These are phyloP conservation scores for Pichia phayaonensis DNA, from an alignment of 805 yeast species.

Conservation along the genomic window DNA sequence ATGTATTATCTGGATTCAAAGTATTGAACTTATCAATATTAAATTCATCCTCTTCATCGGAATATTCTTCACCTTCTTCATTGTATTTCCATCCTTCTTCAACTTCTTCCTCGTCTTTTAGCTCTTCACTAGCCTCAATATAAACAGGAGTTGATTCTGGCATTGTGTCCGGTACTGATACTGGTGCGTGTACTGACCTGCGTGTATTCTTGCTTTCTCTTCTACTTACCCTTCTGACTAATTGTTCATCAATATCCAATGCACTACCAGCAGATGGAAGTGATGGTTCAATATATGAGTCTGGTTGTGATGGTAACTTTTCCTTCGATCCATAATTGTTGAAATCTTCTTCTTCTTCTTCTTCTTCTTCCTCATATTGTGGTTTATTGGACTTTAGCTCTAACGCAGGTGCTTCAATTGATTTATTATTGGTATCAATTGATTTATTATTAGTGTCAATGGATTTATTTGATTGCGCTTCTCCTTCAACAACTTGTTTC, in stretches of 20 bases:
- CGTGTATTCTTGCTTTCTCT: slow-evolving; percentile 4
- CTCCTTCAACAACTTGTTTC: not conserved
- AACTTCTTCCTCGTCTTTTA: slow-evolving; percentile 34
- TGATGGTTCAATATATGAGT: not conserved
- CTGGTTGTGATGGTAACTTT: too few species aligned
- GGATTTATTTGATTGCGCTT: not conserved
- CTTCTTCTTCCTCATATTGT: not conserved
- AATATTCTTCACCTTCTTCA: slow-evolving; percentile 11
- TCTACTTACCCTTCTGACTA: slow-evolving; percentile 9
- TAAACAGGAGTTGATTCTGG: not conserved
- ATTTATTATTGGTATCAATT: not conserved
- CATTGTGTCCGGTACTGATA: not conserved
- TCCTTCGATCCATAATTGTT: slow-evolving; percentile 1
- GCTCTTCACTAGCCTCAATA: not conserved
- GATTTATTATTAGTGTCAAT: not conserved
- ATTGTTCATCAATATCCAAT: slow-evolving; percentile 11
- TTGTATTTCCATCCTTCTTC: slow-evolving; percentile 41
- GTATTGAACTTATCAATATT: slow-evolving; percentile 72
- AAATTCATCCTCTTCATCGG: slow-evolving; percentile 31
- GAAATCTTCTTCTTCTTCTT: slow-evolving; percentile 2
- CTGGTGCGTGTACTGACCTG: not conserved
- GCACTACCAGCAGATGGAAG: slow-evolving; percentile 6
- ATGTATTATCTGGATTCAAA: slow-evolving; percentile 81
- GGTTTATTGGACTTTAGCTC: not conserved
- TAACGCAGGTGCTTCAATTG: not conserved